Base-by-base conservation (phyloP, 306 rosid genomes). In the Clitoria ternatea region DNA sequence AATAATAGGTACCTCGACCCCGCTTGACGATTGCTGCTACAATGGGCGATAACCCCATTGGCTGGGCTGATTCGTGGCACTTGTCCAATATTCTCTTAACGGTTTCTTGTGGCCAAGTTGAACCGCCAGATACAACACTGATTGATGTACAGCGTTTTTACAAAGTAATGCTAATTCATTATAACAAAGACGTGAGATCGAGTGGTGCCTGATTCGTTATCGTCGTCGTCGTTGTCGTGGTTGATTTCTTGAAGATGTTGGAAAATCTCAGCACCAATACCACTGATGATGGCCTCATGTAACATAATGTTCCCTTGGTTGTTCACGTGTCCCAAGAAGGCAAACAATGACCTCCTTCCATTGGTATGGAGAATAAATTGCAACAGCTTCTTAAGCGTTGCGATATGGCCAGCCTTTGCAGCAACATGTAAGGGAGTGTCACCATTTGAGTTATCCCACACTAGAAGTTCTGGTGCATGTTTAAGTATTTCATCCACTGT, bases 381-480 rank as follows among this genome's bases (percentile, higher is more conserved):
- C n/a, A n/a, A n/a, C n/a, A n/a, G n/a, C 7, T 5, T 61, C 23
- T 17, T 0, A 49, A 73, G 1, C 0, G 40, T 73, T 4, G 29
- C 1, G 27, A 48, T 3, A n/a, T 48, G 30, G 0, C 69, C 70
- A 73, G 53, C 30, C 29, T 62, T 73, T 23, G 70, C 70, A 22
- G 77, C 77, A 61, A 35, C 62, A 61, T 73, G 77, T 5, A 73
- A 26, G 2, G 47, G 30, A 61, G 22, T 73, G 26, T 73, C 77
- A 0, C 0, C 0, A 22, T 73, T 73, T 23, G 2, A 0, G 52
- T 61, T 73, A 11, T 4, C 0, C 2, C 0, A 0, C 1, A 73
- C 33, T 8, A 73, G 2, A 35, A 73, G 77, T 1, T 61, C 0
- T 2, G 70, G 77, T 24, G 49, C 39, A n/a, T 12, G 30, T 10